Evolutionary conservation across 352 stramenopile genomes (phyloP).

Genomic region (Pythium biforme): DNA sequence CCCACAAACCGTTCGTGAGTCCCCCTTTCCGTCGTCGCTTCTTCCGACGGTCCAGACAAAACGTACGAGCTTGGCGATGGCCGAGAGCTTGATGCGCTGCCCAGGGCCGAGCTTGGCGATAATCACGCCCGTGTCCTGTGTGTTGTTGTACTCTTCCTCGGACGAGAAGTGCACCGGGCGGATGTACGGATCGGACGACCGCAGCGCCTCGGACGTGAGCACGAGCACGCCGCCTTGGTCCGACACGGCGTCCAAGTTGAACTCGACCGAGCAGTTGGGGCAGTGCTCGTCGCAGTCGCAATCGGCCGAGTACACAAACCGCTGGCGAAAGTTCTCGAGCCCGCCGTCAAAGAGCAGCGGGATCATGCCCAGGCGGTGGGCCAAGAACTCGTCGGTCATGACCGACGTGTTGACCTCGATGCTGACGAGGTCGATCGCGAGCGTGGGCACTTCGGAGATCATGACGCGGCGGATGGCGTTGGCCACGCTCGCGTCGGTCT

Average conservation of each 20-base stretch:
- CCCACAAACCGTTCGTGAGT: background rate
- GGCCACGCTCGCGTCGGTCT: slow-evolving; percentile 96
- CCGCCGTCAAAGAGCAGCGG: slow-evolving; percentile 89
- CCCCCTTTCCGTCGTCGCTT: too few relatives aligned
- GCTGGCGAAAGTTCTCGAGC: slow-evolving; percentile 88
- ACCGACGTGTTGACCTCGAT: slow-evolving; percentile 97
- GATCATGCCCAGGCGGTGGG: slow-evolving; percentile 97
- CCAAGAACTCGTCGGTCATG: slow-evolving; percentile 98
- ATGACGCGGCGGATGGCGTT: slow-evolving; percentile 98
- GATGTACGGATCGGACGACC: slow-evolving; percentile 85
- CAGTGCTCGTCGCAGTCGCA: slow-evolving; percentile 96
- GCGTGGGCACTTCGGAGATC: slow-evolving; percentile 96
- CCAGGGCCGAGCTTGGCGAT: slow-evolving; percentile 96
- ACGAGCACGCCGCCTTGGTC: slow-evolving; percentile 59
- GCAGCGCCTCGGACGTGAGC: slow-evolving; percentile 75
- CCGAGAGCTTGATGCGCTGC: slow-evolving; percentile 94
- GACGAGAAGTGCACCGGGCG: slow-evolving; percentile 84
- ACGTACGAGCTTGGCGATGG: slow-evolving; percentile 88
- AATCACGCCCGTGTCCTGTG: slow-evolving; percentile 94
- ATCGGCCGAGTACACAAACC: slow-evolving; percentile 87
- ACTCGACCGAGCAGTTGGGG: slow-evolving; percentile 95
- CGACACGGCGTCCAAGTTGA: slow-evolving; percentile 93
- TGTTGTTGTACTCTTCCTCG: slow-evolving; percentile 91
- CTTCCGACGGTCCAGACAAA: too few relatives aligned
- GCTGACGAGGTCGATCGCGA: slow-evolving; percentile 98